Base-by-base conservation (phyloP, 1,284 basidiomycete genomes). In the Apiotrichum montevideense region DNA sequence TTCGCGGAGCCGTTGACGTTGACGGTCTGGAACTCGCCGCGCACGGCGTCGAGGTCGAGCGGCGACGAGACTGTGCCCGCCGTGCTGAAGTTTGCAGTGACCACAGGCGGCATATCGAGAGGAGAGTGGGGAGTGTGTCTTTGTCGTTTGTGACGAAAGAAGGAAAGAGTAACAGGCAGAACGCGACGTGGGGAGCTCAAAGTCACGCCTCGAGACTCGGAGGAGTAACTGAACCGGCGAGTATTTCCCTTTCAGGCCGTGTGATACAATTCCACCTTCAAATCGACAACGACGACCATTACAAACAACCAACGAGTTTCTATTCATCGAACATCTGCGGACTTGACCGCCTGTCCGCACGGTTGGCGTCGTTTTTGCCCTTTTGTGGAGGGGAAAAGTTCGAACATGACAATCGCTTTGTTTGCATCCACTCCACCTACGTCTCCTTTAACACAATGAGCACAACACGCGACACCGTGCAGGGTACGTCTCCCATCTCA, bases 51-150 rank as follows among this genome's bases (percentile, higher is more conserved):
- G 42, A 75, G 62, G 53, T 73, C 67, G 41, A 73, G 62, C 32
- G 73, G 72, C 8, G 67, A 62, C 6, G 71, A 73, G 8, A 75
- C 72, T 3, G 73, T 75, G 15, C 73, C 72, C 3, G 69, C 63
- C 0, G 73, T 75, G 46, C 64, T 68, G 60, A 65, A 75, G 14
- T 57, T 61, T 10, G 57, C 52, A 10, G 65, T 54, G 15, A 53
- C 50, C 6, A 51, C 58, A 2, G 59, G 42, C n/a, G 39, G 52
- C 11, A 35, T 35, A 21, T 51, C 21, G 21, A 29, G n/a, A 39
- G 10, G 50, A 21, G 8, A n/a, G 49, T 33, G 13, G 21, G 41
- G 45, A 46, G 45, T 11, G 32, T 32, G 14, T 10, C 5, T 10
- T 4, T 11, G 4, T 10, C 7, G 29, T 4, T 46, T 10, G 43